Evolutionary conservation across 106 monocot genomes (phyloP).

Genomic region (Acanthochlamys bracteata): DNA sequence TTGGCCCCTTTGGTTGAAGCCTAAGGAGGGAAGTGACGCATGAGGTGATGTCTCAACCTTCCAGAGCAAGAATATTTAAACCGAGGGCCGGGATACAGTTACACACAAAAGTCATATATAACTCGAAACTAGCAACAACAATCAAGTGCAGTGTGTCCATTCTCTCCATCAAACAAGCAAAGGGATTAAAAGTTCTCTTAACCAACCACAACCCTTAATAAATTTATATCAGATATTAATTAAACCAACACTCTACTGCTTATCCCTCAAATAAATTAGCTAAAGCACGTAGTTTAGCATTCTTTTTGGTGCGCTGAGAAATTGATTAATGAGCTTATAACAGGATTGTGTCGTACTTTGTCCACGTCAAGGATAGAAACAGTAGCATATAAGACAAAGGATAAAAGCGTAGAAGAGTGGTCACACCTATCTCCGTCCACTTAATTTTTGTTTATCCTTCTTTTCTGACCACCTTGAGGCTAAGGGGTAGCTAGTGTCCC

Average conservation of each 20-base stretch:
- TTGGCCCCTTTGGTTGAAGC: slow-evolving; percentile 1
- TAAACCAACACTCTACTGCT: not conserved
- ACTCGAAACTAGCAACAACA: not conserved
- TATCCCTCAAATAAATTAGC: not conserved
- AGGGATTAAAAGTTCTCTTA: not conserved
- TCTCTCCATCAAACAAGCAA: not conserved
- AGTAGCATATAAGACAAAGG: not conserved
- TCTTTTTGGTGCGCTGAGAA: not conserved
- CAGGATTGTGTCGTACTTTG: not conserved
- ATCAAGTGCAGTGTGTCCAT: not conserved
- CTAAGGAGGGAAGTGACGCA: not conserved
- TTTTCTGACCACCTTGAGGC: not conserved
- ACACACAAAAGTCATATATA: not conserved
- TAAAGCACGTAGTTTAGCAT: not conserved
- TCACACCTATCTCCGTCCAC: not conserved
- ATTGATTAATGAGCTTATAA: not conserved
- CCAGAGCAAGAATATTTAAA: not conserved
- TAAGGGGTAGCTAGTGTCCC: not conserved
- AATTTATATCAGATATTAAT: not conserved
- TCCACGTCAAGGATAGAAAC: not conserved
- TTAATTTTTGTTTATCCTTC: slow-evolving; percentile 1
- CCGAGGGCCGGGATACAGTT: not conserved
- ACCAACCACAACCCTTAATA: not conserved
- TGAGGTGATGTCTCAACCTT: not conserved
- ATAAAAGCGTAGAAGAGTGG: slow-evolving; percentile 1